Evolutionary conservation across 2,329 filamentous ascomycete genomes (phyloP).

Genomic region (Neodidymelliopsis sp.): DNA sequence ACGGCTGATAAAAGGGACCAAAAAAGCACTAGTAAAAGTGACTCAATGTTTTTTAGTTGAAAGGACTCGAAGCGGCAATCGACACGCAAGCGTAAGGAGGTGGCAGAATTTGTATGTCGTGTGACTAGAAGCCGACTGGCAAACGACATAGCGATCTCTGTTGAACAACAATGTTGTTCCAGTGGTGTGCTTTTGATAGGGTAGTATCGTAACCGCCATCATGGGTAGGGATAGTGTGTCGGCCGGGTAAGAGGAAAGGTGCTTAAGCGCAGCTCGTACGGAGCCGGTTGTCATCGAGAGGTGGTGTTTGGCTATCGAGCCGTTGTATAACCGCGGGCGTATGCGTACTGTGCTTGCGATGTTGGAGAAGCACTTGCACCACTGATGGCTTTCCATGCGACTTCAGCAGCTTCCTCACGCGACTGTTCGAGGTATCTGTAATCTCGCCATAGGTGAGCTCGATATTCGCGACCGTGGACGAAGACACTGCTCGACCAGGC

Average conservation of each 20-base stretch:
- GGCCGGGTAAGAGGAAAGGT: neutral
- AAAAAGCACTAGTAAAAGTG: too few relatives aligned
- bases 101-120: too few relatives aligned
- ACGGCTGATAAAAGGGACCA: neutral
- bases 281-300: neutral
- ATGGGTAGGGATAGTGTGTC: too few relatives aligned
- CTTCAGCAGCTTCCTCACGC: slow-evolving; percentile 47
- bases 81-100: too few relatives aligned
- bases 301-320: slow-evolving; percentile 24
- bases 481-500: slow-evolving; percentile 48
- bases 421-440: slow-evolving; percentile 48
- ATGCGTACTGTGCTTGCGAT: slow-evolving; percentile 28
- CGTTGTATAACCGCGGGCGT: slow-evolving; percentile 28
- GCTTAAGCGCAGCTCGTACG: neutral
- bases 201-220: too few relatives aligned
- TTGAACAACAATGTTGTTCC: too few relatives aligned
- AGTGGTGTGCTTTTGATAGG: too few relatives aligned
- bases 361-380: slow-evolving; percentile 7
- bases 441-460: slow-evolving; percentile 46
- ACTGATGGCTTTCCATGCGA: slow-evolving; percentile 43
- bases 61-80: too few relatives aligned
- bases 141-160: too few relatives aligned
- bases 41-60: too few relatives aligned
- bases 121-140: too few relatives aligned
- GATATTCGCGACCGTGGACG: slow-evolving; percentile 44